Evolutionary conservation across 768 basidiomycete species (phyloP), one percentile per base, ranked within the genome.

Genomic region (Plicaturopsis crispa): DNA sequence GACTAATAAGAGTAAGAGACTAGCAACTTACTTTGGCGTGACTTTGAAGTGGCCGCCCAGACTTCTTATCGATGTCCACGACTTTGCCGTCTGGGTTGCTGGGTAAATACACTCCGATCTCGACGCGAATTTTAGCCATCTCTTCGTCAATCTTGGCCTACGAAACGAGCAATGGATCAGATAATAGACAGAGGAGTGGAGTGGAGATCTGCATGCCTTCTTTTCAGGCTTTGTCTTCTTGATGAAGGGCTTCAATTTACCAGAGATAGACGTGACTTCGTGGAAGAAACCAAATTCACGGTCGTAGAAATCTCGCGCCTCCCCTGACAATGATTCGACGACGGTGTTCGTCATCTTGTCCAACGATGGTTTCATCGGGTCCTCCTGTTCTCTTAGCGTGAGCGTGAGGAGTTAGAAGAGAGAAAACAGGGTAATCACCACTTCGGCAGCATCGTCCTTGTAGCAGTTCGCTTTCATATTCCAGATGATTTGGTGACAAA

Each of bases 401-500:
- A 44, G 30, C 6, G 19, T 52, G 24, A 41, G 24, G 7, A 40
- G 17, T 30, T 37, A 16, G 26, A 22, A 17, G 7, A 5, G 17
- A 34, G 4, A 7, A 16, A 7, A 20, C 34, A 10, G 13, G 8
- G 23, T 37, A 66, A 76, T 36, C 50, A 87, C 90, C 42, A 85
- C 69, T 57, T 93, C 92, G 11, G 79, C 89, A 5, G 70, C 66
- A 51, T 98, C 96, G 50, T 92, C 94, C 50, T 85, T 89, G 58
- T 80, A 96, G 45, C 87, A 91, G 52, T 99, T 99, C 4, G 96
- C 96, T 52, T 94, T 94, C 96, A 98, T 98, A 57, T 98, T 99
- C 96, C 96, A 99, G 45, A 99, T 89, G 46, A 98, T 98, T 64
- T 99, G 96, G 55, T 99, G 96, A 54, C 96, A 99, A 66, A 99